These are phyloP conservation scores for Quercus ilex DNA, from an alignment of 306 rosid species.

Conservation along the genomic window DNA sequence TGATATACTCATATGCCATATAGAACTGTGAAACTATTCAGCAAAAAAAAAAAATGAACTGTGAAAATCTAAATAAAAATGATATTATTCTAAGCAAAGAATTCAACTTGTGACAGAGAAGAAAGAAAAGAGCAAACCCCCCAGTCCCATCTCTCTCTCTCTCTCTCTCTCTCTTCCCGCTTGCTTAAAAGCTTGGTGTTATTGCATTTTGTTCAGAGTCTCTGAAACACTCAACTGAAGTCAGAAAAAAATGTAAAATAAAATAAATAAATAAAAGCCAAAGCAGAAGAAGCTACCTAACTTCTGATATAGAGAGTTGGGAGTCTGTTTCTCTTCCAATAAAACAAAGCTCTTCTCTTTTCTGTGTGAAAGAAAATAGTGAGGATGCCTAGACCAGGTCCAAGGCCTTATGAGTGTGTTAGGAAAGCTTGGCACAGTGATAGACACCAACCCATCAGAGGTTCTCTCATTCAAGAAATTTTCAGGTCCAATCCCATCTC, in stretches of 20 bases:
- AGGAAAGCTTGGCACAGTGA: conserved; percentile 88
- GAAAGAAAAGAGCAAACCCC: background rate
- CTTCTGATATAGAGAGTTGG: background rate
- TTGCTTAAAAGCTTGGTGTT: conserved; percentile 15
- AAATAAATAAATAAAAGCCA: background rate
- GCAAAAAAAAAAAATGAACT: no score
- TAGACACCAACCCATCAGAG: conserved; percentile 76
- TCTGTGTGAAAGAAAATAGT: background rate
- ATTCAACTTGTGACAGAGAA: background rate
- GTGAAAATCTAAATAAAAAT: no score
- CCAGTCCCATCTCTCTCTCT: no score
- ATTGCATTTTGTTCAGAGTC: conserved; percentile 36
- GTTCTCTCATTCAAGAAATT: conserved; percentile 77
- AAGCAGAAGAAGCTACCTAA: background rate
- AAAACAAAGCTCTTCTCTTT: conserved; percentile 14
- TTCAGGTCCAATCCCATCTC: conserved; percentile 46
- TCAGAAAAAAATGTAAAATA: background rate
- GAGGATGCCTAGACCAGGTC: conserved; percentile 72
- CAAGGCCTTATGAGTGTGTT: conserved; percentile 72
- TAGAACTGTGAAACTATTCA: no score
- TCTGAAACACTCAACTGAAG: background rate
- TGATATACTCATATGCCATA: no score
- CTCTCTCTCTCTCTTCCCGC: background rate
- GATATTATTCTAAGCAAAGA: background rate
- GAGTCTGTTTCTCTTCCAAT: conserved; percentile 14